Evolutionary conservation across 2,329 filamentous ascomycete genomes (phyloP), one percentile per base, ranked within the genome.

Genomic region (Rhynchosporium agropyri): DNA sequence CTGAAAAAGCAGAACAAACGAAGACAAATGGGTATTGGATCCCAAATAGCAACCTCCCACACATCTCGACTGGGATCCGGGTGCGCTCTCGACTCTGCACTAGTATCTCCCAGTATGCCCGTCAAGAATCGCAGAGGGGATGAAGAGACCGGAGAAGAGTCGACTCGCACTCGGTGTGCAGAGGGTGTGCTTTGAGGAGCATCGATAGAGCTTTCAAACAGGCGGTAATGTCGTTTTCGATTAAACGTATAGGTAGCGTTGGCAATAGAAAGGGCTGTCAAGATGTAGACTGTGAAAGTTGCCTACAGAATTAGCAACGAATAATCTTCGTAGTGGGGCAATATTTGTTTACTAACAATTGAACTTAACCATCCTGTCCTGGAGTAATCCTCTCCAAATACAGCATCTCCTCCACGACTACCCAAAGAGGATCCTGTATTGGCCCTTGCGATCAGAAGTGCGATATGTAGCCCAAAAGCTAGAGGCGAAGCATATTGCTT

Each of bases 41-140:
- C 93, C 95, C 95, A 99, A 6, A 98, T 83, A 1, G 89, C 85
- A 56, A 99, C 78, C 76, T 99, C 93, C 95, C 95, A 99, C 9
- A 99, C 95, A 76, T 99, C 93, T 10, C 89, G 84, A 31, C 84
- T 84, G 62, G 88, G 86, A 73, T 95, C 89, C 0, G 94, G 91
- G 76, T 97, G 90, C 33, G 92, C 89, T 73, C 92, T 86, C 31
- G 90, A 88, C 68, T 93, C 87, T n/a, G 92, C 91, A 28, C 86
- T 88, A 42, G 88, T 86, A 31, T 84, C 79, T 1, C 86, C 82
- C 40, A 97, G 77, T 50, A 91, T 79, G 66, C 83, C 86, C 33
- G 87, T 84, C 43, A 98, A 76, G 62, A 91, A 88, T 60, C 88
- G 86, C 45, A 98, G 74, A 0, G 95, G 94, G 0, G 93, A 95